Evolutionary conservation across 148 eudicot genomes (phyloP), one percentile per base, ranked within the genome.

Genomic region (Simmondsia chinensis): DNA sequence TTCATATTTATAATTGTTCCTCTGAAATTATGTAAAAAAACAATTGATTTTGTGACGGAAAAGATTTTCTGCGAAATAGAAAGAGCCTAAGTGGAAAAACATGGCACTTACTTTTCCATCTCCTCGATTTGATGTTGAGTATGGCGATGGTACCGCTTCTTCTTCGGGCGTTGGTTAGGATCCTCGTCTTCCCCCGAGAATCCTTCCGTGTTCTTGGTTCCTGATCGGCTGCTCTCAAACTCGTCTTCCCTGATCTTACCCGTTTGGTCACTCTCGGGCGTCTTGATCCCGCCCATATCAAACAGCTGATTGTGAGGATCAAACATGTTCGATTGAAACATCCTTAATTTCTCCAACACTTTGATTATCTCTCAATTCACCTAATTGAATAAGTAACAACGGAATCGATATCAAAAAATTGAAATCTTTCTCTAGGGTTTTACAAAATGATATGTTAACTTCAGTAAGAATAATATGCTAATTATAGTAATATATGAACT

Each of bases 91-190:
- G 6, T 0, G n/a, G 22, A 44, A 17, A 26, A 23, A 22, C 20
- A 27, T 12, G 1, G 2, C 0, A 56, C 76, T 61, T 79, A 83
- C 94, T 77, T 43, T 37, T 91, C 97, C 97, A 91, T 91, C 65
- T 91, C 97, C 35, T 76, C 87, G 55, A 91, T 91, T 44, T 91
- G 97, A 52, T 82, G 85, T 56, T 91, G 97, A 2, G 97, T 91
- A 57, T 91, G 97, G 47, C 97, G 93, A 37, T 91, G 97, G 48
- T 91, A 91, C 4, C 91, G 68, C 60, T 85, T 85, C 83, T 75
- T 85, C 64, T 85, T 80, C 25, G 89, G 86, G 20, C 76, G 83
- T 71, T 80, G 82, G 41, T 80, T 84, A 3, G 88, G 88, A 56
- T 86, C 91, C 53, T 81, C 80, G 27, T 81, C 95, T 31, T 86